Percentiles rank a stretch among this genome's conserved stretches.
Evolutionary conservation across 192 early-diverging fungal genomes (phyloP).

Genomic region (Chytriomyces sp.): DNA sequence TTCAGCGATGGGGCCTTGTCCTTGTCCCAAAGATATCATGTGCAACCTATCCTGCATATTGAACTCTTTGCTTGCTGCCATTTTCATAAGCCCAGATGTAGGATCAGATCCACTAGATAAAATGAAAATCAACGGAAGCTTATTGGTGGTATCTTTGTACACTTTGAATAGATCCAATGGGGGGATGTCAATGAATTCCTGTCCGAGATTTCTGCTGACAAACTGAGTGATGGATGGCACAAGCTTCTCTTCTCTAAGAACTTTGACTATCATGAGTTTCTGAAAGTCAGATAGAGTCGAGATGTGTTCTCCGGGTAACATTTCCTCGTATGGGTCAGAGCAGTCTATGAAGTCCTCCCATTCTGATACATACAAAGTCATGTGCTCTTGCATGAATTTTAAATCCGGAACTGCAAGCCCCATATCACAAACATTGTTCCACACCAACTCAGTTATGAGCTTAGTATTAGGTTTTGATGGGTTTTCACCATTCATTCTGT

Average conservation of each 20-base stretch:
- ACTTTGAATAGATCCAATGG: conserved; percentile 59
- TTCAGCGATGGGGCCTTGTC: conserved; percentile 66
- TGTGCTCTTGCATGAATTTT: conserved; percentile 48
- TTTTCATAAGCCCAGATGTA: conserved; percentile 56
- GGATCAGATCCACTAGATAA: conserved; percentile 66
- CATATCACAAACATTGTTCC: conserved; percentile 58
- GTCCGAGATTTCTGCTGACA: conserved; percentile 55
- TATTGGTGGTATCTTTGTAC: conserved; percentile 56
- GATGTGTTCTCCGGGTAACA: conserved; percentile 45
- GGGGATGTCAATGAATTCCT: conserved; percentile 60
- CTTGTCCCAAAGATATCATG: conserved; percentile 68
- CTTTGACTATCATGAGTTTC: conserved; percentile 56
- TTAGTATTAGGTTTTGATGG: conserved; percentile 44
- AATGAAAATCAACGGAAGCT: conserved; percentile 64
- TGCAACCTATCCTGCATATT: conserved; percentile 61
- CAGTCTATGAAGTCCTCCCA: conserved; percentile 54
- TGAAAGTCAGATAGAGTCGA: conserved; percentile 50
- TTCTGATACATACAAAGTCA: conserved; percentile 47
- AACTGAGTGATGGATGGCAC: conserved; percentile 53
- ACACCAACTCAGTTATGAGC: conserved; percentile 54
- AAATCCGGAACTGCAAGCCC: conserved; percentile 43
- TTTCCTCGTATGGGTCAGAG: conserved; percentile 37
- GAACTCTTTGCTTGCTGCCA: conserved; percentile 56
- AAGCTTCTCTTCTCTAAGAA: conserved; percentile 62
- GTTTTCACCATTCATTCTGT: conserved; percentile 35